These are phyloP conservation scores for Strobilomyces confusus DNA, from an alignment of 768 basidiomycete species.

Conservation along the genomic window DNA sequence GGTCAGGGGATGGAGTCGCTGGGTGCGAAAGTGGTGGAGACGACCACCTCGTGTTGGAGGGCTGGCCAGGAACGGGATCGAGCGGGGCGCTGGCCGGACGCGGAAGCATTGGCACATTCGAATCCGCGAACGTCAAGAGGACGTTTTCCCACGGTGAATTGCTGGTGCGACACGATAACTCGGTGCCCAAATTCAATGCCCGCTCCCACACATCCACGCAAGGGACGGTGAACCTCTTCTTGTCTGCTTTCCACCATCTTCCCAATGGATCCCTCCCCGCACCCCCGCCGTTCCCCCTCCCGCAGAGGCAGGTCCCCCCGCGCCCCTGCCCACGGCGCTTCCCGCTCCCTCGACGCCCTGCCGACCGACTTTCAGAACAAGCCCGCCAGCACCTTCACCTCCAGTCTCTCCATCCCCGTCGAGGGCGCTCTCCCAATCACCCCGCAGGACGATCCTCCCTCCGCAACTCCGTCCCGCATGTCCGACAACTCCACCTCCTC, in stretches of 20 bases:
- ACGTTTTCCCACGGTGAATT: conserved; percentile 33
- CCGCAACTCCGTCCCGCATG: conserved; percentile 30
- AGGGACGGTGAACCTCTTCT: conserved; percentile 16
- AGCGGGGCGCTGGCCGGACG: conserved; percentile 30
- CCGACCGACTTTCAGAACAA: conserved; percentile 50
- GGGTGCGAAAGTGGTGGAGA: too few species aligned
- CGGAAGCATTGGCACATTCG: conserved; percentile 31
- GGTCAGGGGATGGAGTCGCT: too few species aligned
- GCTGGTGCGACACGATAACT: conserved; percentile 36
- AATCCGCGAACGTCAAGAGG: conserved; percentile 32
- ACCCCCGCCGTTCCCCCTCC: conserved; percentile 56
- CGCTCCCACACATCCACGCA: conserved; percentile 38
- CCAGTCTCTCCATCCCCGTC: conserved; percentile 74
- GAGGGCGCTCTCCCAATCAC: conserved; percentile 69
- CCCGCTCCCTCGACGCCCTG: conserved; percentile 41
- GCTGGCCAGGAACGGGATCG: conserved; percentile 15
- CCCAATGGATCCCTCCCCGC: conserved; percentile 37
- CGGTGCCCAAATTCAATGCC: conserved; percentile 38
- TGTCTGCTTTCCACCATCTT: conserved; percentile 37
- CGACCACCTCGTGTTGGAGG: conserved; percentile 16
- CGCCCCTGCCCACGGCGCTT: conserved; percentile 43
- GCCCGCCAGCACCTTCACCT: conserved; percentile 46
- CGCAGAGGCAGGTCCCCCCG: conserved; percentile 62
- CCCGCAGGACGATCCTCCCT: conserved; percentile 38
- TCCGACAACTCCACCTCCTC: conserved; percentile 40